Conservation (phyloP, 2,329 filamentous ascomycete species). For the Cytospora mali region DNA sequence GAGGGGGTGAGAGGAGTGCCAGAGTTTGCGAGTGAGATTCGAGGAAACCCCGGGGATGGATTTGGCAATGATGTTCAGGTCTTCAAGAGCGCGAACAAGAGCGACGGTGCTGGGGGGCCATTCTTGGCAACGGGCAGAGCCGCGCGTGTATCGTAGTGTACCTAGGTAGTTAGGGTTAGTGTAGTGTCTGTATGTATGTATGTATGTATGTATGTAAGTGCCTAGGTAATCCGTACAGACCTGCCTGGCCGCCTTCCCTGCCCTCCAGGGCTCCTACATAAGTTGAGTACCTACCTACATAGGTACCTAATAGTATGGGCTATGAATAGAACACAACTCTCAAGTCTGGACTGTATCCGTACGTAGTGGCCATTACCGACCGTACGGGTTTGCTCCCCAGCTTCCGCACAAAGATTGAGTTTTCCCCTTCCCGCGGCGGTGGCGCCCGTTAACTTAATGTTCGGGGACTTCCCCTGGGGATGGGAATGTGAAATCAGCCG, state of each 20-base stretch:
- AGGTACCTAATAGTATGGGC: not conserved
- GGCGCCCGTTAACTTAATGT: not conserved
- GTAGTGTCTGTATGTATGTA: no score
- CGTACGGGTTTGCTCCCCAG: not conserved
- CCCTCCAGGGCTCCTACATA: no score
- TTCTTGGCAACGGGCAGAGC: constrained; percentile 1
- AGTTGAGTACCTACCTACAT: not conserved
- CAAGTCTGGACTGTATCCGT: not conserved
- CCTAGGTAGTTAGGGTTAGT: no score
- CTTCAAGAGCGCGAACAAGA: no score
- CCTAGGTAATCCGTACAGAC: no score
- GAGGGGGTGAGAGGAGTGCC: no score
- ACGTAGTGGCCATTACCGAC: not conserved
- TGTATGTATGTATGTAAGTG: no score
- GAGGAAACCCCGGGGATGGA: no score
- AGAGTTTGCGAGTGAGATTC: no score
- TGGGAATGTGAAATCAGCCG: not conserved
- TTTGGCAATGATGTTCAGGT: no score
- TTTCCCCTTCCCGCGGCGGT: not conserved
- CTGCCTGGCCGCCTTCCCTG: no score
- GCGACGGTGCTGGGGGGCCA: not conserved
- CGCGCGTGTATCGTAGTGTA: not conserved
- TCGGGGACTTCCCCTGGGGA: not conserved
- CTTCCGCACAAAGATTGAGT: not conserved
- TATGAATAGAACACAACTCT: not conserved